Conservation (phyloP, 225 moss, liverwort and hornwort genomes). For the Bryum argenteum region DNA sequence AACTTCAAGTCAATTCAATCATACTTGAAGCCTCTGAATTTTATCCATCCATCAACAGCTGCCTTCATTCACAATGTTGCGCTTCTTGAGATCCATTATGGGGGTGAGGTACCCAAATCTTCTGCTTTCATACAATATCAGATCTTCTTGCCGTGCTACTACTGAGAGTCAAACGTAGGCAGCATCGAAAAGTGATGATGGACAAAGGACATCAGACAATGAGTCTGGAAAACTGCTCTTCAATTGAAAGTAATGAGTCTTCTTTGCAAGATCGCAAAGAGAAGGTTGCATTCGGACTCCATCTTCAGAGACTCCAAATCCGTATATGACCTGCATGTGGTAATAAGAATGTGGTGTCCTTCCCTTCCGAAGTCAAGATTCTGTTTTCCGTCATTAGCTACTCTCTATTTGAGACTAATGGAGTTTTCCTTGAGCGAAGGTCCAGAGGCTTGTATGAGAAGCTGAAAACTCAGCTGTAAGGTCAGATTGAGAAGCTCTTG, state of each 20-base stretch:
- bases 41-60: background rate
- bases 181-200: too few species aligned
- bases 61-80: constrained; percentile 3
- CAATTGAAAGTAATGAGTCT: too few species aligned
- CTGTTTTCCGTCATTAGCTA: constrained; percentile 38
- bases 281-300: too few species aligned
- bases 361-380: too few species aligned
- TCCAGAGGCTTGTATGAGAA: constrained; percentile 52
- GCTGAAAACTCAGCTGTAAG: constrained; percentile 46
- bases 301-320: too few species aligned
- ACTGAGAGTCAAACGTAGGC: background rate
- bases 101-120: constrained; percentile 3
- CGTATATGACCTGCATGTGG: too few species aligned
- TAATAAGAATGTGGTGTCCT: too few species aligned
- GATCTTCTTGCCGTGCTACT: constrained; percentile 15
- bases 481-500: constrained; percentile 63
- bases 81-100: background rate
- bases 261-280: too few species aligned
- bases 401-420: constrained; percentile 35
- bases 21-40: too few species aligned
- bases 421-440: constrained; percentile 36
- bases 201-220: too few species aligned
- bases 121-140: constrained; percentile 21
- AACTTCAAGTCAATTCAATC: too few species aligned
- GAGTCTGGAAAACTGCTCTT: too few species aligned